Conservation (phyloP, 176 grass and related monocot species). For the Puya raimondii region DNA sequence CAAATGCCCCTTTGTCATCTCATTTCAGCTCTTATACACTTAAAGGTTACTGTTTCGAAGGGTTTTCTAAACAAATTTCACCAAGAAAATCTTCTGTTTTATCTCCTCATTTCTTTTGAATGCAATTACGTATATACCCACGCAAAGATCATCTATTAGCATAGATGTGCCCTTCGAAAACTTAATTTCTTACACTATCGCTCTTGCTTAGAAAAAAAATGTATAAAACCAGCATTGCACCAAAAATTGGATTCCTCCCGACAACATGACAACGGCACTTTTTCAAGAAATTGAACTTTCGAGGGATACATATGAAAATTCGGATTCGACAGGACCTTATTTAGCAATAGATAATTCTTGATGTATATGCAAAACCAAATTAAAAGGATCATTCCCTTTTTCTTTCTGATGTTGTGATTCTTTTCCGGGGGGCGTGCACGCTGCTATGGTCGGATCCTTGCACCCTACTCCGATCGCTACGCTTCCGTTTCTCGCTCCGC, state of each 20-base stretch:
- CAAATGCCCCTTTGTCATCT: not conserved
- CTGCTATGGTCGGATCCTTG: constrained; percentile 92
- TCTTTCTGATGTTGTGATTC: not conserved
- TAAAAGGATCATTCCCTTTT: not conserved
- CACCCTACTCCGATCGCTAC: constrained; percentile 90
- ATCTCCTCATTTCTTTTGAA: not conserved
- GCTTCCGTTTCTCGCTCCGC: constrained; percentile 88
- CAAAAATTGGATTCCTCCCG: not conserved
- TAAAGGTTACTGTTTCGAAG: too few relatives aligned
- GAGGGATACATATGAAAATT: too few relatives aligned
- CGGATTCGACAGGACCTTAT: too few relatives aligned
- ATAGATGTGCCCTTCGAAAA: not conserved
- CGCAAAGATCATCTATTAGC: too few relatives aligned
- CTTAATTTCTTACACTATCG: too few relatives aligned
- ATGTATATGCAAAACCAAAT: too few relatives aligned
- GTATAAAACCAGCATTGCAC: too few relatives aligned
- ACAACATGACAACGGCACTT: not conserved
- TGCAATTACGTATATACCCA: too few relatives aligned
- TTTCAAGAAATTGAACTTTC: too few relatives aligned
- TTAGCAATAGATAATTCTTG: too few relatives aligned
- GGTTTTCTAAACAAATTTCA: not conserved
- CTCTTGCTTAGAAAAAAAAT: too few relatives aligned
- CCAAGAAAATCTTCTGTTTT: constrained; percentile 3
- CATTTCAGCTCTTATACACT: too few relatives aligned
- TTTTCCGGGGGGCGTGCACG: constrained; percentile 70